Conservation (phyloP, 306 rosid genomes). For the Prunus campanulata region DNA sequence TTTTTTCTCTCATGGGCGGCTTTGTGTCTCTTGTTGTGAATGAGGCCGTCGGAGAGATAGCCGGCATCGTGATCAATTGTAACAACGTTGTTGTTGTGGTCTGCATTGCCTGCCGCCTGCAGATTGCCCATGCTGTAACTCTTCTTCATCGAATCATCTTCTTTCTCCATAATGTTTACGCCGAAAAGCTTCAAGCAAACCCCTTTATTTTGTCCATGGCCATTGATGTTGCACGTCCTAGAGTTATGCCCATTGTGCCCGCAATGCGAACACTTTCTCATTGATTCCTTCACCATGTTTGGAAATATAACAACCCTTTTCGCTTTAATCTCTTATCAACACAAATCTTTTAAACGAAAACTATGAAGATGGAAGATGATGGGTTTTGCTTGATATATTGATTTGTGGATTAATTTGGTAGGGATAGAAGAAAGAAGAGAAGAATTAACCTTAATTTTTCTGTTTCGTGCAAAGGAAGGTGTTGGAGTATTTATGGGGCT, state of each 20-base stretch:
- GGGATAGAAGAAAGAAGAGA: not conserved
- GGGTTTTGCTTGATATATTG: not conserved
- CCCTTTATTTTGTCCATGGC: conserved; percentile 1
- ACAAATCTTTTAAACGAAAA: not conserved
- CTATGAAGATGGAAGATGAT: not conserved
- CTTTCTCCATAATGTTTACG: conserved; percentile 37
- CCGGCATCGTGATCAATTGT: conserved; percentile 27
- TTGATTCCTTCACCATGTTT: conserved; percentile 34
- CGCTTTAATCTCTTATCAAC: not conserved
- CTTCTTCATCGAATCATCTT: conserved; percentile 28
- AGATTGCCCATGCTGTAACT: conserved; percentile 43
- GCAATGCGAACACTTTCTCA: conserved; percentile 42
- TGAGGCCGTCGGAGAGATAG: conserved; percentile 44
- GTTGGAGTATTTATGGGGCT: not conserved
- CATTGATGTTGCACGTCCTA: conserved; percentile 22
- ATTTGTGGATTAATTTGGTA: not conserved
- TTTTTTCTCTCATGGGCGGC: conserved; percentile 42
- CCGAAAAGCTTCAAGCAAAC: conserved; percentile 51
- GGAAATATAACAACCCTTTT: not conserved
- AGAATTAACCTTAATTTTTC: not conserved
- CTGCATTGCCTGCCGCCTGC: not conserved
- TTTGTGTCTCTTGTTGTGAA: conserved; percentile 32
- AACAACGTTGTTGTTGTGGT: not conserved
- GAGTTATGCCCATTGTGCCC: conserved; percentile 43
- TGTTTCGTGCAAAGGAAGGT: not conserved